Evolutionary conservation across 2,329 filamentous ascomycete species (phyloP).

Genomic region (Ilyonectria sp.): DNA sequence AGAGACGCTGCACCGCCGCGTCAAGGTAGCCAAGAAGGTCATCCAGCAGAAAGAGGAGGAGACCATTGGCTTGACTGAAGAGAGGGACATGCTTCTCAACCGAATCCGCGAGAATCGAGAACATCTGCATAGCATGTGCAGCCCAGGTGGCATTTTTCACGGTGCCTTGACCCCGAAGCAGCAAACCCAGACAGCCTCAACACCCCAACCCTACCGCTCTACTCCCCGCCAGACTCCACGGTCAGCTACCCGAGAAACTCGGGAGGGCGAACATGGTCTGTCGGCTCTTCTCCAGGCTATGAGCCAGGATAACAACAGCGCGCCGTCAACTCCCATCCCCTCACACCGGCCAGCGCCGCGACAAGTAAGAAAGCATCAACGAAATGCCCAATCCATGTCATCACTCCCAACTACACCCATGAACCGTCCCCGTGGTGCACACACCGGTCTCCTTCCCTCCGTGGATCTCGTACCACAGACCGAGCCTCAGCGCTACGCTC

Average conservation of each 20-base stretch:
- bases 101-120: slow-evolving; percentile 92
- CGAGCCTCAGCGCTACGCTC: slow-evolving; percentile 66
- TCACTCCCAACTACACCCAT: slow-evolving; percentile 86
- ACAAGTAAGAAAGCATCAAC: slow-evolving; percentile 75
- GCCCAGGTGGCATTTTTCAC: slow-evolving; percentile 79
- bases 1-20: slow-evolving; percentile 72
- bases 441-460: slow-evolving; percentile 72
- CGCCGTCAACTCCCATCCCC: slow-evolving; percentile 78
- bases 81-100: slow-evolving; percentile 82
- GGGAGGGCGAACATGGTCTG: slow-evolving; percentile 75
- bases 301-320: slow-evolving; percentile 80
- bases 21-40: slow-evolving; percentile 82
- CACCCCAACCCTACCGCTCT: slow-evolving; percentile 62
- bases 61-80: slow-evolving; percentile 78
- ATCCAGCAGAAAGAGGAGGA: slow-evolving; percentile 86
- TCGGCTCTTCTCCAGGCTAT: slow-evolving; percentile 86
- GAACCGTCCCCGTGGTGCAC: slow-evolving; percentile 63
- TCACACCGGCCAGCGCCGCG: slow-evolving; percentile 62
- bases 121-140: slow-evolving; percentile 84
- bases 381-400: slow-evolving; percentile 86
- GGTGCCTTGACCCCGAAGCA: slow-evolving; percentile 73
- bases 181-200: slow-evolving; percentile 54
- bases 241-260: slow-evolving; percentile 59
- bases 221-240: slow-evolving; percentile 68
- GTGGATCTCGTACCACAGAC: slow-evolving; percentile 74